phyloP scores from a whole-genome alignment of 2,329 filamentous ascomycete genomes.

The Claviceps sp. region DNA sequence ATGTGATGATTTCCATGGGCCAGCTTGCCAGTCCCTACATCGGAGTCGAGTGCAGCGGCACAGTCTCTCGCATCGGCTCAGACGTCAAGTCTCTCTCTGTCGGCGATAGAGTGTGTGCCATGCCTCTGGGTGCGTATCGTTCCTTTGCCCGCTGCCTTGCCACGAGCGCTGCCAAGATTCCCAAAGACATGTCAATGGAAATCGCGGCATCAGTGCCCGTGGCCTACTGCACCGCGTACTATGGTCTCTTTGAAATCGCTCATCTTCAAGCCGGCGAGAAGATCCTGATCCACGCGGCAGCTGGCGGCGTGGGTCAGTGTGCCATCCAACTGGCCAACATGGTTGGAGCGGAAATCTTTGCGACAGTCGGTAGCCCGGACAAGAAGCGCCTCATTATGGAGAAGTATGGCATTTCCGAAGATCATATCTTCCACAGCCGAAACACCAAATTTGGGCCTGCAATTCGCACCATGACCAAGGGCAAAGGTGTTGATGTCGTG shows the following conservation, averaged over 20 bases:
- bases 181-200: slow-evolving; percentile 22
- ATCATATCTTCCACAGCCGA: slow-evolving; percentile 16
- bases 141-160: slow-evolving; percentile 20
- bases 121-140: slow-evolving; percentile 21
- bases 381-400: slow-evolving; percentile 23
- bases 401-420: slow-evolving; percentile 22
- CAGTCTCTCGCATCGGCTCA: slow-evolving; percentile 38
- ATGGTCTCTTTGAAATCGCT: slow-evolving; percentile 24
- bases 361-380: slow-evolving; percentile 25
- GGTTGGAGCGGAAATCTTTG: slow-evolving; percentile 27
- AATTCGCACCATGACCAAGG: slow-evolving; percentile 17
- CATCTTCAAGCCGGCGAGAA: slow-evolving; percentile 23
- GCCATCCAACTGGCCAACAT: slow-evolving; percentile 25
- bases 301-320: slow-evolving; percentile 25
- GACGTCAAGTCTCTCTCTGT: slow-evolving; percentile 45
- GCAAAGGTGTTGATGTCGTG: slow-evolving; percentile 54
- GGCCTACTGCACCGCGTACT: slow-evolving; percentile 27
- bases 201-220: slow-evolving; percentile 27
- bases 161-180: slow-evolving; percentile 23
- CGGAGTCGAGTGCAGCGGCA: slow-evolving; percentile 28
- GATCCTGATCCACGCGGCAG: slow-evolving; percentile 26
- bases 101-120: slow-evolving; percentile 61
- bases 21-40: slow-evolving; percentile 20
- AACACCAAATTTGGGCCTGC: slow-evolving; percentile 13
- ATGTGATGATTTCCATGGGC: slow-evolving; percentile 30